Evolutionary conservation across 2,329 filamentous ascomycete genomes (phyloP), one percentile per base, ranked within the genome.

Genomic region (Phialophora verrucosa): DNA sequence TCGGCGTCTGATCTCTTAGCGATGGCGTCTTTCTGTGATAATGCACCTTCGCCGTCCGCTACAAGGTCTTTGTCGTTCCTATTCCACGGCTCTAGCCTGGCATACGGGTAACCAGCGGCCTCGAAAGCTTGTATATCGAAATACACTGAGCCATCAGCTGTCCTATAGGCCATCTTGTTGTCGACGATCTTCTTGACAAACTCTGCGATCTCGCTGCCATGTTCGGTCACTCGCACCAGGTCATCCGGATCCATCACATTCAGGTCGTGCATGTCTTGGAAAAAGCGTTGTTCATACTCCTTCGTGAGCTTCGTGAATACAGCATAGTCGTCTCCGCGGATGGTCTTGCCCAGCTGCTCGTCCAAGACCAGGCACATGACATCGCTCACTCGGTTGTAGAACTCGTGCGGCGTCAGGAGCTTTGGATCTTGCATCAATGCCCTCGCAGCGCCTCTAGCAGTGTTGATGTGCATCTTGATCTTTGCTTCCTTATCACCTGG

Each of bases 51-150:
- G 10, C 94, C 94, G 73, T 98, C 94, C 7, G 92, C 92, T 72
- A 91, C 88, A 27, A 97, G 81, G 3, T 89, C 88, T 76, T 92
- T 90, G 79, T 98, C 90, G 67, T 91, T 92, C 63, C 90, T 85
- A 77, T 90, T 95, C 81, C 93, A 92, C 0, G 94, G 94, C 64
- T 93, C 89, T 29, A 98, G 81, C 61, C 92, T 85, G 3, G 93
- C 92, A 75, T 98, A 98, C 2, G 88, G 86, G 76, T 97, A 93
- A 0, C 93, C 93, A 0, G 87, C 88, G 71, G 88, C 87, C 76
- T 97, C 93, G 74, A 97, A 98, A 0, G 91, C 87, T 4, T 84
- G 83, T 70, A 96, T 97, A 73, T 97, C 94, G 70, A 97, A 98
- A 78, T 97, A 97, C 0, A 98, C 92, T 0, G 92, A 96, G 0